Conservation (phyloP, 176 grass and related monocot genomes). For the Lolium multiflorum region DNA sequence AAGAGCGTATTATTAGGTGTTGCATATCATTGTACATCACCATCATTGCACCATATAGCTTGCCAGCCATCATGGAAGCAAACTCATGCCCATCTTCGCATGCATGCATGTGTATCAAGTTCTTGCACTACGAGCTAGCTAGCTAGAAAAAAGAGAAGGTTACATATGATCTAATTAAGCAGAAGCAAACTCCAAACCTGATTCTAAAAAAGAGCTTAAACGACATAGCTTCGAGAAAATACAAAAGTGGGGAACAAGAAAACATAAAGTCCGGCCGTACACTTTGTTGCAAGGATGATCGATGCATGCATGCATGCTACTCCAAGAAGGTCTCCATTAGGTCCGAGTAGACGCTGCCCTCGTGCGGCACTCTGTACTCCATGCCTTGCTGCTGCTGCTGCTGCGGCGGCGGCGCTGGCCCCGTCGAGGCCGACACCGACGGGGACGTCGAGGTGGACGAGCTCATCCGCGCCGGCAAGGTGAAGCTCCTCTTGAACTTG, state of each 20-base stretch:
- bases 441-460: slow-evolving; percentile 67
- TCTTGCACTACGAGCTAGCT: slow-evolving; percentile 26
- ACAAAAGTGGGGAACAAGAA: slow-evolving; percentile 32
- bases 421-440: slow-evolving; percentile 44
- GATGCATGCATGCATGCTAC: slow-evolving; percentile 34
- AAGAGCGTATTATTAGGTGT: slow-evolving; percentile 55
- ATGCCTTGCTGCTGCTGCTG: slow-evolving; percentile 55
- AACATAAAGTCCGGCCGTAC: slow-evolving; percentile 19
- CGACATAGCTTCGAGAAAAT: slow-evolving; percentile 47
- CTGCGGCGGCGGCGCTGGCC: slow-evolving; percentile 18
- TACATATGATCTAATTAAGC: slow-evolving; percentile 54
- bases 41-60: slow-evolving; percentile 52
- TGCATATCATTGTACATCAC: slow-evolving; percentile 50
- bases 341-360: slow-evolving; percentile 88
- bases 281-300: slow-evolving; percentile 5
- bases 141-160: not conserved
- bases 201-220: slow-evolving; percentile 47
- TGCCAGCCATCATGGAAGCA: slow-evolving; percentile 59
- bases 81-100: slow-evolving; percentile 64
- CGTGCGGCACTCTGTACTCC: slow-evolving; percentile 77
- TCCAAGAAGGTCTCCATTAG: slow-evolving; percentile 99
- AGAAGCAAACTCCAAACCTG: slow-evolving; percentile 54
- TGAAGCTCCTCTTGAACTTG: slow-evolving; percentile 99
- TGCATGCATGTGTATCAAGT: slow-evolving; percentile 42
- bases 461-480: slow-evolving; percentile 83